Base-by-base conservation (phyloP, 495 filamentous ascomycete species). In the Glonium stellatum region DNA sequence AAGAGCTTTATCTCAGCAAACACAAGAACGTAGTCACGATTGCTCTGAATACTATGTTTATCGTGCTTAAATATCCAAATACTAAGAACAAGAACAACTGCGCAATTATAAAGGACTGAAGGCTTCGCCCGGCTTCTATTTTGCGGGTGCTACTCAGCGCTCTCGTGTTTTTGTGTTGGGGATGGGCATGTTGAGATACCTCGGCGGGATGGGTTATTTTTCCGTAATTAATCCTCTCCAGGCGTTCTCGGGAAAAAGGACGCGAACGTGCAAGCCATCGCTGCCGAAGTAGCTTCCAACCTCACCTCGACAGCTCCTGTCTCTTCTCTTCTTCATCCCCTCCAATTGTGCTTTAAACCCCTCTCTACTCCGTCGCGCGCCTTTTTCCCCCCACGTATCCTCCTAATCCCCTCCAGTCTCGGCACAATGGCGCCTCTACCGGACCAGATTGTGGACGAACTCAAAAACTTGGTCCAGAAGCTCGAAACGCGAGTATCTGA, bases 401-500 rank as follows among this genome's bases (percentile, higher is more conserved):
- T 36, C 56, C n/a, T 37, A 54, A 52, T 55, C 36, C 23, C n/a
- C 58, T 54, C 59, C 55, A 25, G 57, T 10, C 15, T 48, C 50
- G 36, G 19, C 59, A 54, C 59, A 69, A 73, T 73, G 70, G 69
- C 70, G 22, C 69, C 70, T n/a, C 62, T 70, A 59, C 34, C 46
- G 48, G 69, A 72, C n/a, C 19, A 55, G 31, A 42, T 70, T 49
- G 68, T 74, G 48, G 56, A 73, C 4, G 72, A 81, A 39, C 69
- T 79, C 13, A 70, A 75, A 56, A 69, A 61, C 51, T 62, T 87
- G 58, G 87, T 97, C 72, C 73, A 82, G 65, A 84, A 86, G 80
- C 84, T 99, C 59, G 90, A 99, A 77, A 75, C 81, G 69, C 85
- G 90, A 59, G 84, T 97, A 65, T 80, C 84, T 71, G 80, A 89